Base-by-base conservation (phyloP, 2,329 filamentous ascomycete genomes). In the Neurospora crassa region DNA sequence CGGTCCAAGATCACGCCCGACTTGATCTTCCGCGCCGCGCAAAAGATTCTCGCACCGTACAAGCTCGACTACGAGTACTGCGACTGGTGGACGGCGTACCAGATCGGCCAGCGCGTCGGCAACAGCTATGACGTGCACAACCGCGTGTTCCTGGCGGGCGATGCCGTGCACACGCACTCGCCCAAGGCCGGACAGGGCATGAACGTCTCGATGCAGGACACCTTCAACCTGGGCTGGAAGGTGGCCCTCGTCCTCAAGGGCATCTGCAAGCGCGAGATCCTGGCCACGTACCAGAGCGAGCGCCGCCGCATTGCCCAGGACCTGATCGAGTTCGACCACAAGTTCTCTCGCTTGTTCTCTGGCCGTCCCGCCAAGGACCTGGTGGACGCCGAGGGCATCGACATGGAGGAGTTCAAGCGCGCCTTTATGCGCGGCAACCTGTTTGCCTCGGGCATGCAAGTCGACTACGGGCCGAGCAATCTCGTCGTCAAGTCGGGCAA, bases 131-230 rank as follows among this genome's bases (percentile, higher is more conserved):
- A 84, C 53, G 82, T 83, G 7, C 79, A 82, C 14, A 83, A 86
- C 34, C 84, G 89, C 4, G 83, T 94, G 11, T 93, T 94, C 77
- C 82, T 93, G 5, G 89, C 90, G 0, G 91, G 91, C 2, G 91
- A 92, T 78, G 90, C 89, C 1, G 86, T 87, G 1, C 84, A 85
- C 74, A 87, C 84, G 0, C 84, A 86, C 73, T 77, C 77, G 6
- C 89, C 89, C 24, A 91, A 91, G 76, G 89, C 88, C 0, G 89
- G 89, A 1, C 89, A 91, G 76, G 90, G 90, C 14, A 92, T 92
- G 89, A 92, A 92, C 74, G 87, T 91, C 2, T 87, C 84, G 40
- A 90, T 92, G 87, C 89, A 91, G 75, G 90, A 92, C 77, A 79
- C 82, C 0, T 87, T 83, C 77, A 88, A 88, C 70, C 82, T 88